A percentile compares a stretch with the other conserved stretches of the same genome.
Conservation (phyloP, 2,329 filamentous ascomycete genomes). For the Microsporum audouinii region DNA sequence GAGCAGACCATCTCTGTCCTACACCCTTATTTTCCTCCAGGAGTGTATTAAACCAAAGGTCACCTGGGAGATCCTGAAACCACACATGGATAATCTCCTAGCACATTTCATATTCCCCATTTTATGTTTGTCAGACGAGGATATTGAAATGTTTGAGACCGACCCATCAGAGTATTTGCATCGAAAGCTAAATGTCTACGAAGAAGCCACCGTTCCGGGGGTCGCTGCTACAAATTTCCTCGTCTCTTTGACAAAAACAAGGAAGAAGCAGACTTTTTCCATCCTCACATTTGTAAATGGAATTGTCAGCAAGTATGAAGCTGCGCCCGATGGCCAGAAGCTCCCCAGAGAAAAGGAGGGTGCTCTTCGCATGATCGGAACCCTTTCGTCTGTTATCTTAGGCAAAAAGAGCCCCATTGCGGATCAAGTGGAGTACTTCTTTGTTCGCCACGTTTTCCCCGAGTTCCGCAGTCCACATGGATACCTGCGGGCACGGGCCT, state of each 20-base stretch:
- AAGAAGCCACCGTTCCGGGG: conserved; percentile 90
- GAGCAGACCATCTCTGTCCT: conserved; percentile 84
- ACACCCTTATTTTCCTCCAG: conserved; percentile 88
- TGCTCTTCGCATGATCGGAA: conserved; percentile 92
- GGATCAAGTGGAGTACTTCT: conserved; percentile 95
- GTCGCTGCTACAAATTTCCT: conserved; percentile 95
- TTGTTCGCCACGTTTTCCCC: conserved; percentile 95
- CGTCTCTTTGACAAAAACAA: conserved; percentile 82
- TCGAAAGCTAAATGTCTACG: conserved; percentile 93
- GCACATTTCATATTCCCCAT: conserved; percentile 94
- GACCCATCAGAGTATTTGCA: conserved; percentile 96
- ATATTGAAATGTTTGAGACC: conserved; percentile 84
- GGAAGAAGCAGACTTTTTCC: conserved; percentile 90
- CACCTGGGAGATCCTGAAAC: conserved; percentile 90
- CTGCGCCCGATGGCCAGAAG: conserved; percentile 74
- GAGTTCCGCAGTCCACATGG: conserved; percentile 90
- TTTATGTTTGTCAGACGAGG: conserved; percentile 80
- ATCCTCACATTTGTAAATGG: conserved; percentile 91
- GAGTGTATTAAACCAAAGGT: conserved; percentile 95
- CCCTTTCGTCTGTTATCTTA: conserved; percentile 81
- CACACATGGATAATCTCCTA: conserved; percentile 84
- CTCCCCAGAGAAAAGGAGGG: conserved; percentile 93
- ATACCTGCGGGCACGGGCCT: conserved; percentile 85
- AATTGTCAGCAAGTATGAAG: conserved; percentile 86
- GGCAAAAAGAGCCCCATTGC: conserved; percentile 98